phyloP scores from a whole-genome alignment of 1,139 yeast species.

The Candida labiduridarum region DNA sequence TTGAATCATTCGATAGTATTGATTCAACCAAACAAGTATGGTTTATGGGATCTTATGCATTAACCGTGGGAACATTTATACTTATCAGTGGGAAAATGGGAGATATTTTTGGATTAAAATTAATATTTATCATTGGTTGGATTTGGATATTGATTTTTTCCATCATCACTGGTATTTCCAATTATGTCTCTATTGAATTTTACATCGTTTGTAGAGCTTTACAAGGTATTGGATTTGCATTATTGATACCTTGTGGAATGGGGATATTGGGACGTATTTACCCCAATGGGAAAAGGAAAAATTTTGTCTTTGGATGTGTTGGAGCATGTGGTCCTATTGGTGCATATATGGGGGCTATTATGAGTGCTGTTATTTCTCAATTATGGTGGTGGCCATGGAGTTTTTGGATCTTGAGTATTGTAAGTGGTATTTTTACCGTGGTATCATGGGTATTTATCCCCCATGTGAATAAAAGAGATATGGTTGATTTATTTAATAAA shows the following conservation, averaged over 20 bases:
- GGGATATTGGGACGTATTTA: slow-evolving; percentile 49
- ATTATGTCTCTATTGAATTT: slow-evolving; percentile 46
- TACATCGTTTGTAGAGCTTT: slow-evolving; percentile 55
- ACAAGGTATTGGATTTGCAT: slow-evolving; percentile 58
- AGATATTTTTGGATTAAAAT: slow-evolving; percentile 54
- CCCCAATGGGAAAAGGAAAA: slow-evolving; percentile 49
- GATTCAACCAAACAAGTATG: slow-evolving; percentile 41
- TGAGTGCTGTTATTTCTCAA: slow-evolving; percentile 51
- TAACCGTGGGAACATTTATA: slow-evolving; percentile 56
- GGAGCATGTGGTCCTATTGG: slow-evolving; percentile 62
- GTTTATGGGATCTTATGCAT: slow-evolving; percentile 60
- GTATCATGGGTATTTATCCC: slow-evolving; percentile 40
- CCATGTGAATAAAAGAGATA: background rate
- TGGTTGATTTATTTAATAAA: slow-evolving; percentile 4
- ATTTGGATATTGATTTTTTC: slow-evolving; percentile 47
- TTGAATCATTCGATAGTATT: slow-evolving; percentile 28
- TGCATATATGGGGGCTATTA: slow-evolving; percentile 50
- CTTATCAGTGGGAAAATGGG: slow-evolving; percentile 55
- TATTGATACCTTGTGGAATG: slow-evolving; percentile 53
- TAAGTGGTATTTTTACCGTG: slow-evolving; percentile 30
- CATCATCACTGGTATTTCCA: slow-evolving; percentile 49
- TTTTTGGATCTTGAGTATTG: slow-evolving; percentile 47
- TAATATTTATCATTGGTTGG: slow-evolving; percentile 46
- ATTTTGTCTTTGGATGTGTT: slow-evolving; percentile 50
- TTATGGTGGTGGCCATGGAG: slow-evolving; percentile 56